Percentiles rank a stretch among this genome's conserved stretches.
These are phyloP conservation scores for Clonostachys sp. DNA, from an alignment of 2,329 filamentous ascomycete genomes.

Conservation along the genomic window DNA sequence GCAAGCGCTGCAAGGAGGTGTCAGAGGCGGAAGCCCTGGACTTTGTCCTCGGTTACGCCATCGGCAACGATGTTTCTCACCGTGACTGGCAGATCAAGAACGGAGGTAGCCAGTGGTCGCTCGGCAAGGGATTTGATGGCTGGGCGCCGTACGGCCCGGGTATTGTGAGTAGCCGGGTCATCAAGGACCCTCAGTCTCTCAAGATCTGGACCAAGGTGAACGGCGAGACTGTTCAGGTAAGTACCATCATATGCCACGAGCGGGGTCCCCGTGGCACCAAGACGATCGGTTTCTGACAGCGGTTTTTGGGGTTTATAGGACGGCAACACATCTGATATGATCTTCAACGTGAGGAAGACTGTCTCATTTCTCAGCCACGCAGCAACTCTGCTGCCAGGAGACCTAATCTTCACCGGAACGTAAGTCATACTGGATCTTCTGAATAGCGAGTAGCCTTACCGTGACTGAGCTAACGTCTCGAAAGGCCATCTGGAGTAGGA, in stretches of 20 bases:
- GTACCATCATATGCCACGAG: background rate
- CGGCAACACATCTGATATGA: conserved; percentile 55
- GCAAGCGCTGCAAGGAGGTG: conserved; percentile 61
- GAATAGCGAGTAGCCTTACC: background rate
- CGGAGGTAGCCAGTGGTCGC: conserved; percentile 65
- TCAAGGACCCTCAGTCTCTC: conserved; percentile 52
- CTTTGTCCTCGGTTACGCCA: conserved; percentile 69
- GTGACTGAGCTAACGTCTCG: background rate
- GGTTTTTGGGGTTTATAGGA: conserved; percentile 22
- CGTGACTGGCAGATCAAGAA: conserved; percentile 70
- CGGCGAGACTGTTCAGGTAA: conserved; percentile 48
- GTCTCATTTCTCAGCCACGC: conserved; percentile 57
- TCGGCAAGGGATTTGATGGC: conserved; percentile 72
- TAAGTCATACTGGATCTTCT: conserved; percentile 19
- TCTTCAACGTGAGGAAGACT: conserved; percentile 56
- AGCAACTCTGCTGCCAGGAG: conserved; percentile 58
- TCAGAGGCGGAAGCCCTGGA: conserved; percentile 61
- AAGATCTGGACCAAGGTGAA: conserved; percentile 56
- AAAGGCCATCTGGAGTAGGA: conserved; percentile 63
- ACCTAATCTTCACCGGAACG: conserved; percentile 65
- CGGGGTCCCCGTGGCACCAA: background rate
- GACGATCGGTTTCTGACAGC: background rate
- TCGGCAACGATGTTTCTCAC: conserved; percentile 78
- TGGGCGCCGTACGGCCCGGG: conserved; percentile 72
- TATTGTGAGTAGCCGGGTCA: conserved; percentile 54